Percentiles rank a stretch among this genome's conserved stretches.
phyloP scores from a whole-genome alignment of 768 basidiomycete species.

The Tricholoma hemisulphureum region DNA sequence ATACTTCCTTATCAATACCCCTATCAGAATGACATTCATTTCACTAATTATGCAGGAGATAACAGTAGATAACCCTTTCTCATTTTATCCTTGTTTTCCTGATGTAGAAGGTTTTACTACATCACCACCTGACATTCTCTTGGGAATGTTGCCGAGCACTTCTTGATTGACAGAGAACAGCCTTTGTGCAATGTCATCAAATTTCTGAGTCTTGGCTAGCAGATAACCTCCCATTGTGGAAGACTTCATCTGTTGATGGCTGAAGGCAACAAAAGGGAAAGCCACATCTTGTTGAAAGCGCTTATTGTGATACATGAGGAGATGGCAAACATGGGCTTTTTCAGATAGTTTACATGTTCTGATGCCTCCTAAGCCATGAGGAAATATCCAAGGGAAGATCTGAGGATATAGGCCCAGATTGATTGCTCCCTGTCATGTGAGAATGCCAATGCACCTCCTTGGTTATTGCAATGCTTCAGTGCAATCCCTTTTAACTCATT shows the following conservation, averaged over 20 bases:
- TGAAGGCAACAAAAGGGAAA: too few species aligned
- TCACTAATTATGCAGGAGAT: too few species aligned
- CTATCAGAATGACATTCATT: too few species aligned
- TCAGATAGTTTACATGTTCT: constrained; percentile 12
- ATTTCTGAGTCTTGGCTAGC: constrained; percentile 11
- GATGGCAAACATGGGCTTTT: constrained; percentile 16
- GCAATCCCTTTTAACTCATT: constrained; percentile 18
- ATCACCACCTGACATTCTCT: constrained; percentile 1
- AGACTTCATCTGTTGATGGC: constrained; percentile 29
- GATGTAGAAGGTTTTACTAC: neutral
- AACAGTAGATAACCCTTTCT: too few species aligned
- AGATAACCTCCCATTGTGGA: constrained; percentile 21
- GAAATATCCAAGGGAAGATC: constrained; percentile 20
- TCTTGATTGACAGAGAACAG: constrained; percentile 12
- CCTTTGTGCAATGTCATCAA: constrained; percentile 14
- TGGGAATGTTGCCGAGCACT: constrained; percentile 5
- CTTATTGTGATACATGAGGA: constrained; percentile 37
- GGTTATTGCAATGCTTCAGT: constrained; percentile 14
- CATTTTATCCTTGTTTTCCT: too few species aligned
- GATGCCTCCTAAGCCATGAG: neutral
- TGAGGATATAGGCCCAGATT: constrained; percentile 31
- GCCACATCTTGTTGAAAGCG: constrained; percentile 33
- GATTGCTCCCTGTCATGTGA: constrained; percentile 16
- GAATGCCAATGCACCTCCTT: constrained; percentile 18
- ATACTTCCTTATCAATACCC: too few species aligned